phyloP scores from a whole-genome alignment of 1,284 basidiomycete species.

The Wolfiporia cocos region DNA sequence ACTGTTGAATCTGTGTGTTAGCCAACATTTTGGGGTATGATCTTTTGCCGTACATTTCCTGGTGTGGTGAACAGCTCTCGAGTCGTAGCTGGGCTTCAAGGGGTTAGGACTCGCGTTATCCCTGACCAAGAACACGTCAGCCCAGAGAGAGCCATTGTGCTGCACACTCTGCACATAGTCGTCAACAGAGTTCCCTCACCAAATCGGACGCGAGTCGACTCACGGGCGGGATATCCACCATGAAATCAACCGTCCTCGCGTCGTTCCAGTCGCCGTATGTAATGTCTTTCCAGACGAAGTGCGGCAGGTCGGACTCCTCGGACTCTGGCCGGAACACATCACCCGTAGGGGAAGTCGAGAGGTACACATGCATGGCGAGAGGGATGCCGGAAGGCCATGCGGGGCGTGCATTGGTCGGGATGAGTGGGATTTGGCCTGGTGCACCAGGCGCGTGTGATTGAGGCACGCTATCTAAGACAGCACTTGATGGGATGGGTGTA shows the following conservation, averaged over 20 bases:
- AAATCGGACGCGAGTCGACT: constrained; percentile 15
- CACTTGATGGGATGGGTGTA: constrained; percentile 12
- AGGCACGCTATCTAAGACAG: constrained; percentile 21
- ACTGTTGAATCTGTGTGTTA: constrained; percentile 38
- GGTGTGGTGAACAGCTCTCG: constrained; percentile 62
- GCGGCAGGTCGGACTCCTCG: constrained; percentile 49
- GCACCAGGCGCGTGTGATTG: constrained; percentile 15
- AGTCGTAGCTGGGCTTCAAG: constrained; percentile 42
- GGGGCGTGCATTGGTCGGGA: constrained; percentile 45
- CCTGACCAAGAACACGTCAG: constrained; percentile 78
- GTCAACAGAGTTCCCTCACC: background rate
- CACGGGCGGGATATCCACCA: constrained; percentile 72
- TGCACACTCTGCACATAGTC: constrained; percentile 57
- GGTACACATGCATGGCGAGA: constrained; percentile 70
- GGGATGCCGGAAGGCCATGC: constrained; percentile 56
- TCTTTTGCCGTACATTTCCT: constrained; percentile 63
- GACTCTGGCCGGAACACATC: constrained; percentile 53
- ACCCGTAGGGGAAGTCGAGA: constrained; percentile 59
- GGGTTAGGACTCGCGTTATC: constrained; percentile 65
- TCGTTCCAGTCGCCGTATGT: constrained; percentile 82
- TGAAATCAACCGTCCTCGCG: constrained; percentile 53
- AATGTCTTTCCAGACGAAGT: constrained; percentile 77
- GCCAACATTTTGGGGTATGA: background rate
- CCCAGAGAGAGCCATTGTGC: constrained; percentile 79
- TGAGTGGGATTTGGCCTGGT: constrained; percentile 36